Conservation (phyloP, 768 basidiomycete species). For the Mycena albidolilacea region DNA sequence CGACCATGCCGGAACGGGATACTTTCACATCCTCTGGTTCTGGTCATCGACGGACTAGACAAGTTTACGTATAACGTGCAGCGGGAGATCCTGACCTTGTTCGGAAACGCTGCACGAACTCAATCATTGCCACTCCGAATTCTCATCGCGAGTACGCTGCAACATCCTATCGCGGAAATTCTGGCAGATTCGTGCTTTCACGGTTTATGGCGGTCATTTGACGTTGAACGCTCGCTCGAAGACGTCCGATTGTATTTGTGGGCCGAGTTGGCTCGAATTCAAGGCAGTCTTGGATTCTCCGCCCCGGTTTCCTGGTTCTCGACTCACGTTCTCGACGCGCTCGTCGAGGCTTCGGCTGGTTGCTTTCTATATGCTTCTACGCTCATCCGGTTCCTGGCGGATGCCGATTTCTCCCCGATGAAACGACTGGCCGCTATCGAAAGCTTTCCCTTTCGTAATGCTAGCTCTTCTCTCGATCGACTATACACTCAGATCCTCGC, state of each 20-base stretch:
- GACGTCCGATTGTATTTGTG: constrained; percentile 33
- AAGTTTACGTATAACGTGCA: constrained; percentile 13
- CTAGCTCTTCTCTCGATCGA: constrained; percentile 25
- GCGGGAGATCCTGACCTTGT: constrained; percentile 27
- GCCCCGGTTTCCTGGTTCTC: constrained; percentile 12
- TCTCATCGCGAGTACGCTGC: constrained; percentile 17
- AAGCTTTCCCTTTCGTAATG: neutral
- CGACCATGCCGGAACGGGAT: constrained; percentile 19
- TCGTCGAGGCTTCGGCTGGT: constrained; percentile 25
- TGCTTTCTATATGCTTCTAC: constrained; percentile 35
- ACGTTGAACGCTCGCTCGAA: constrained; percentile 23
- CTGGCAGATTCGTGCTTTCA: constrained; percentile 9
- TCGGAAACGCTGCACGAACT: constrained; percentile 18
- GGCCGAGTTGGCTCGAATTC: constrained; percentile 16
- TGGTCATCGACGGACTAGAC: constrained; percentile 36
- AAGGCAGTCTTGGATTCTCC: neutral
- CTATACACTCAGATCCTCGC: constrained; percentile 33
- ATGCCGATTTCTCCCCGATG: constrained; percentile 13
- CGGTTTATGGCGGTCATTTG: constrained; percentile 20
- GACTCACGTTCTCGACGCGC: neutral
- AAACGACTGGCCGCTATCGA: constrained; percentile 18
- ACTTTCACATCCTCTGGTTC: constrained; percentile 3
- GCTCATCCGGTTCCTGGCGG: constrained; percentile 29
- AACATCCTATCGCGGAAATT: neutral
- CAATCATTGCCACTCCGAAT: constrained; percentile 13